Evolutionary conservation across 768 basidiomycete species (phyloP).

Genomic region (Lyophyllum atratum): DNA sequence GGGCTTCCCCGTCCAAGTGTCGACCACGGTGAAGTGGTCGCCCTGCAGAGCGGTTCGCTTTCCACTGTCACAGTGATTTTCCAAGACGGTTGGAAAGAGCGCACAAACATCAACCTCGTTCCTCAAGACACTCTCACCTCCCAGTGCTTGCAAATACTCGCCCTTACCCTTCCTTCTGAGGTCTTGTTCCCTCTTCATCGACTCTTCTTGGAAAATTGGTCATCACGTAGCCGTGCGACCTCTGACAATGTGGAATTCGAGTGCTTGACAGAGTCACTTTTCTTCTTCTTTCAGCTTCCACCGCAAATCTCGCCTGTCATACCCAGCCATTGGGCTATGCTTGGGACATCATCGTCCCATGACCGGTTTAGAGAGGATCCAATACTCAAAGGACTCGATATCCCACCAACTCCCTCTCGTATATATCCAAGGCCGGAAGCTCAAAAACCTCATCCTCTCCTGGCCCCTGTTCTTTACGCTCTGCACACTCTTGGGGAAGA

Average conservation of each 20-base stretch:
- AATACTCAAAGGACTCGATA: constrained; percentile 45
- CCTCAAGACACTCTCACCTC: constrained; percentile 57
- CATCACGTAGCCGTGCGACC: constrained; percentile 39
- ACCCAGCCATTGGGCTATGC: constrained; percentile 46
- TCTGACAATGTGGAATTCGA: constrained; percentile 55
- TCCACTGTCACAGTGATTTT: constrained; percentile 58
- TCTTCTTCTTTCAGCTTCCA: constrained; percentile 43
- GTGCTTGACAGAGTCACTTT: constrained; percentile 56
- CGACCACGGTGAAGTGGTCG: constrained; percentile 38
- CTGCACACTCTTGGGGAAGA: constrained; percentile 82
- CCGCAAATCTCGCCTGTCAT: constrained; percentile 20
- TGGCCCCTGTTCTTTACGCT: constrained; percentile 66
- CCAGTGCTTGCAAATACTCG: constrained; percentile 62
- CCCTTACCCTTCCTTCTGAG: constrained; percentile 59
- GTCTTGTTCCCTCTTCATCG: constrained; percentile 57
- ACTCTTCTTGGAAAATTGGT: constrained; percentile 62
- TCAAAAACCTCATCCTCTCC: constrained; percentile 40
- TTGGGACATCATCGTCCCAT: constrained; percentile 46
- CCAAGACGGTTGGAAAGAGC: constrained; percentile 47
- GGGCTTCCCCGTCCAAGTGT: constrained; percentile 13
- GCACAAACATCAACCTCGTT: constrained; percentile 54
- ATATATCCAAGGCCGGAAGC: constrained; percentile 21
- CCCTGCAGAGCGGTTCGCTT: constrained; percentile 48
- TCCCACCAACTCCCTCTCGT: constrained; percentile 26
- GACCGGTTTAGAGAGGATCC: constrained; percentile 61